A percentile compares a stretch with the other conserved stretches of the same genome.
Evolutionary conservation across 176 grass and related monocot species (phyloP).

Genomic region (Zoysia pacifica): DNA sequence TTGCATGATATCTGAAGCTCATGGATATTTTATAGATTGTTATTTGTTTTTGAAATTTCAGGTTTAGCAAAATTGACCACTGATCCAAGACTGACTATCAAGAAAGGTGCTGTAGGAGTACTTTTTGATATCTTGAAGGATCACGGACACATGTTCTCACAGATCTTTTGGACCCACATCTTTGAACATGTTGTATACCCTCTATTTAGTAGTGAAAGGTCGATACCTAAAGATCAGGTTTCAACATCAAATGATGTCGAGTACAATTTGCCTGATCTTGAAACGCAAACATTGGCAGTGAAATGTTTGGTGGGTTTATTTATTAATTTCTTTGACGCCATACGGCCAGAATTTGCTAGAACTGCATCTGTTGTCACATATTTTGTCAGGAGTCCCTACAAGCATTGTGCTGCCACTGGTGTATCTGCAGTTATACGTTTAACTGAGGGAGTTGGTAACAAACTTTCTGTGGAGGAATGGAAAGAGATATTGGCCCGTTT

Average conservation of each 20-base stretch:
- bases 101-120: constrained; percentile 84
- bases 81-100: constrained; percentile 79
- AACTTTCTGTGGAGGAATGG: constrained; percentile 79
- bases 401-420: constrained; percentile 80
- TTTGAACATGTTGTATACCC: constrained; percentile 80
- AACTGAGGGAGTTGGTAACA: constrained; percentile 64
- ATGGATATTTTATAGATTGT: constrained; percentile 8
- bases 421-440: constrained; percentile 69
- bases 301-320: constrained; percentile 85
- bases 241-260: constrained; percentile 43
- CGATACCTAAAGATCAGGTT: constrained; percentile 35
- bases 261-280: constrained; percentile 60
- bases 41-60: constrained; percentile 39
- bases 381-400: constrained; percentile 83
- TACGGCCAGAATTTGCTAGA: constrained; percentile 62
- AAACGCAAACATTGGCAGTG: constrained; percentile 70
- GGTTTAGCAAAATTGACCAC: constrained; percentile 88
- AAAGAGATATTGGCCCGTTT: constrained; percentile 64
- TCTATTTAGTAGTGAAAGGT: constrained; percentile 62
- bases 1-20: constrained; percentile 27
- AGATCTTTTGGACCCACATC: constrained; percentile 69
- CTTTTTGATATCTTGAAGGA: constrained; percentile 99
- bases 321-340: constrained; percentile 70
- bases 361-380: constrained; percentile 58
- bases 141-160: constrained; percentile 78